Conservation (phyloP, 257 asterid species). For the Lithospermum erythrorhizon region DNA sequence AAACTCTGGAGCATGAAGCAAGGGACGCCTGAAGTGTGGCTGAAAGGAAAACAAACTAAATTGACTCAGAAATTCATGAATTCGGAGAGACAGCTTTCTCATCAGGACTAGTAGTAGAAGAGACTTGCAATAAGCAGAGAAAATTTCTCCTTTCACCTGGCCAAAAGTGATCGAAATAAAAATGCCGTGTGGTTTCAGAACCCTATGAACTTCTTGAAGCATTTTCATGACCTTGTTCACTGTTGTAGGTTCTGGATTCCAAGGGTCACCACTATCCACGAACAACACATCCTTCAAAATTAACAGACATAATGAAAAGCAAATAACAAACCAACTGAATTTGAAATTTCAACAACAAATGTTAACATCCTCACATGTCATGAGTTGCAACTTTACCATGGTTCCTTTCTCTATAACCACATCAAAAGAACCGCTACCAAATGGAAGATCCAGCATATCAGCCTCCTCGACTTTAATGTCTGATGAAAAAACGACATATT, state of each 20-base stretch:
- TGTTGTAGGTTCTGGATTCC: constrained; percentile 79
- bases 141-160: constrained; percentile 42
- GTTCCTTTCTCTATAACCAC: constrained; percentile 97
- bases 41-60: constrained; percentile 18
- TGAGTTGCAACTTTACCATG: constrained; percentile 45
- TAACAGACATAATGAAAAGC: constrained; percentile 12
- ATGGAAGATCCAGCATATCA: constrained; percentile 93
- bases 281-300: constrained; percentile 77
- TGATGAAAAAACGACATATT: constrained; percentile 20
- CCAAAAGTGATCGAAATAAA: constrained; percentile 87
- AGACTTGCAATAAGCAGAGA: background rate
- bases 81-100: background rate
- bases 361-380: constrained; percentile 2
- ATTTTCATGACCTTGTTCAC: constrained; percentile 58
- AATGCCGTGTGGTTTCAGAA: constrained; percentile 67
- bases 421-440: constrained; percentile 66
- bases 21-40: constrained; percentile 89
- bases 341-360: too few species aligned
- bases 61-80: background rate
- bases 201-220: constrained; percentile 82
- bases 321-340: background rate
- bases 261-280: constrained; percentile 96
- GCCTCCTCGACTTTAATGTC: constrained; percentile 84
- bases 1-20: constrained; percentile 57
- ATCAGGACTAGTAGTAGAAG: background rate